Percentiles rank a stretch among this genome's conserved stretches.
These are phyloP conservation scores for Colletotrichum camelliae DNA, from an alignment of 2,329 filamentous ascomycete species.

Conservation along the genomic window DNA sequence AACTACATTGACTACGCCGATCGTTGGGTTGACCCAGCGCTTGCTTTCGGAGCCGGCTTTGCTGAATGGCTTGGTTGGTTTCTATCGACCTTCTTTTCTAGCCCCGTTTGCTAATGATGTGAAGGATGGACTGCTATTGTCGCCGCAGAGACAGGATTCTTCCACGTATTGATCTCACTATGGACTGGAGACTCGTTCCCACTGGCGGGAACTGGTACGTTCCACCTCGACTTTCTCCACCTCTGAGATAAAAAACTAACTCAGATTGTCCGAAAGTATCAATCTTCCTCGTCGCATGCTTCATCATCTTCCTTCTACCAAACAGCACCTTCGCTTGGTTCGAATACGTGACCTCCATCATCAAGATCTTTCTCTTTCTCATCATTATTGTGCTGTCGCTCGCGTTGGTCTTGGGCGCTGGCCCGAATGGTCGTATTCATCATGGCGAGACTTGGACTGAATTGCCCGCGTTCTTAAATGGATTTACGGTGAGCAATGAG, in stretches of 20 bases:
- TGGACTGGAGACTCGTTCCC: not conserved
- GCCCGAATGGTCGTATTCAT: not conserved
- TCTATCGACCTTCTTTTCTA: not conserved
- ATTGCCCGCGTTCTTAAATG: not conserved
- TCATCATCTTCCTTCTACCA: not conserved
- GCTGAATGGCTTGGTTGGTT: slow-evolving; percentile 27
- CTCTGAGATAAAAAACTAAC: not conserved
- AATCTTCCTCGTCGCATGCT: not conserved
- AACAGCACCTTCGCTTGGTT: not conserved
- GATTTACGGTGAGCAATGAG: not conserved
- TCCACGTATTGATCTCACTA: not conserved
- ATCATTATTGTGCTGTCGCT: not conserved
- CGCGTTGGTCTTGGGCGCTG: not conserved
- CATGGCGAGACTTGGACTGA: not conserved
- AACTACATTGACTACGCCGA: slow-evolving; percentile 43
- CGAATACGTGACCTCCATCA: not conserved
- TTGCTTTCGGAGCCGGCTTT: slow-evolving; percentile 42
- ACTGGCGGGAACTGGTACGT: not conserved
- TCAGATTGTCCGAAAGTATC: not conserved
- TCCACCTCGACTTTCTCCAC: not conserved
- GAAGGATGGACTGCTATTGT: not conserved
- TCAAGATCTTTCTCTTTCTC: not conserved
- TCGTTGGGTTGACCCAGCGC: slow-evolving; percentile 40
- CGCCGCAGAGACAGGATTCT: not conserved
- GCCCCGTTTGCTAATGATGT: not conserved